Evolutionary conservation across 2,329 filamentous ascomycete genomes (phyloP).

Genomic region (Fusarium algeriense): DNA sequence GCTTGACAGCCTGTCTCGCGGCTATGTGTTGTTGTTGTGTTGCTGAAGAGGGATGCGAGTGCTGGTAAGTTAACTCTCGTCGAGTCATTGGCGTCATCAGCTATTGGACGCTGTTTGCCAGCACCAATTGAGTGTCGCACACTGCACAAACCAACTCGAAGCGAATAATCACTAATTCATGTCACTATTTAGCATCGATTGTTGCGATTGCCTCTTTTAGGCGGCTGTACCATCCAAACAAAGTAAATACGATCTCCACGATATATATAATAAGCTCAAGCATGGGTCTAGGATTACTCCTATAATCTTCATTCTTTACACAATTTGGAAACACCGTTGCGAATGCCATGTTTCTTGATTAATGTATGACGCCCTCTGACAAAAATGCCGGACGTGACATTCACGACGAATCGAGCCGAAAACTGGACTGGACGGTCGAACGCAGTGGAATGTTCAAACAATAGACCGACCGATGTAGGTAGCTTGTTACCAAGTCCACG

Average conservation of each 20-base stretch:
- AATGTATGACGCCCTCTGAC: conserved; percentile 9
- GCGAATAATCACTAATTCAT: conserved; percentile 8
- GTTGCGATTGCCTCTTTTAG: conserved; percentile 58
- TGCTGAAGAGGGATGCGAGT: conserved; percentile 64
- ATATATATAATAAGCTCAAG: background rate
- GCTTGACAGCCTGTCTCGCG: conserved; percentile 62
- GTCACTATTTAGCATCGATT: conserved; percentile 51
- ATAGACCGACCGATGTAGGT: background rate
- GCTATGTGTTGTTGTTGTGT: conserved; percentile 65
- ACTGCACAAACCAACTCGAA: background rate
- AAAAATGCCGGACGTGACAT: conserved; percentile 8
- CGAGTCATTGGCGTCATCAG: conserved; percentile 11
- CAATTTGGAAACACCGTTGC: conserved; percentile 22
- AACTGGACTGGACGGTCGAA: background rate
- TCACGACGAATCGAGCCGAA: background rate
- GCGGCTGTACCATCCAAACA: background rate
- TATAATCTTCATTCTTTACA: conserved; percentile 5
- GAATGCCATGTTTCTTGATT: conserved; percentile 13
- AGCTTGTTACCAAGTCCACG: background rate
- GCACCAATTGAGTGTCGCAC: conserved; percentile 10
- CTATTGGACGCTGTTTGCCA: conserved; percentile 7
- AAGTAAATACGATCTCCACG: conserved; percentile 13
- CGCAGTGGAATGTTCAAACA: background rate
- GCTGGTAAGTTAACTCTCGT: conserved; percentile 54
- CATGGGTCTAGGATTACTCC: background rate